Evolutionary conservation across 495 filamentous ascomycete genomes (phyloP).

Genomic region (Podospora pseudopauciseta): DNA sequence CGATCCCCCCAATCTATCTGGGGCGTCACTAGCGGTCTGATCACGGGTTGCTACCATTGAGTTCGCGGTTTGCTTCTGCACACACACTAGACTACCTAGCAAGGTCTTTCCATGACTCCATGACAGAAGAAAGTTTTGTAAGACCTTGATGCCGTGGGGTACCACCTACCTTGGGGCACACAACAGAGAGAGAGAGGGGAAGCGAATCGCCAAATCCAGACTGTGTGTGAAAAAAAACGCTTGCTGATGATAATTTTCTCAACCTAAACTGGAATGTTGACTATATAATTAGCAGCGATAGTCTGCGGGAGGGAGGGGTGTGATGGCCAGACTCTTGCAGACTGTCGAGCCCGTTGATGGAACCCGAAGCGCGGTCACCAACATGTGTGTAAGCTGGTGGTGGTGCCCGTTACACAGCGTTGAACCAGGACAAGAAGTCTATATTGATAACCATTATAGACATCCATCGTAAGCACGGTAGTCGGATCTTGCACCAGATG

Average conservation of each 20-base stretch:
- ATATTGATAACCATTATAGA: conserved; percentile 4
- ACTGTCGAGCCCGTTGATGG: conserved; percentile 11
- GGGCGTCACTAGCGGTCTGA: not conserved
- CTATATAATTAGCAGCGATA: conserved; percentile 11
- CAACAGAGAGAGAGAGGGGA: not conserved
- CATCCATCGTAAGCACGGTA: not conserved
- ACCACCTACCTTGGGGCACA: not conserved
- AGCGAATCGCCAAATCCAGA: not conserved
- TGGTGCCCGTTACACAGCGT: not conserved
- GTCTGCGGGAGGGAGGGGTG: conserved; percentile 2
- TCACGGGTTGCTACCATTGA: not conserved
- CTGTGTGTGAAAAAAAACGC: not conserved
- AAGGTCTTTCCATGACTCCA: not conserved
- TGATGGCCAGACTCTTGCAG: conserved; percentile 9
- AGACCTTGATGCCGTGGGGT: not conserved
- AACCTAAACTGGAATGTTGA: not conserved
- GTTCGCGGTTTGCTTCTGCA: not conserved
- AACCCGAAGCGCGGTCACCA: not conserved
- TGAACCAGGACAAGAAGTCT: not conserved
- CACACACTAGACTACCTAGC: not conserved
- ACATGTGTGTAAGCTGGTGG: not conserved
- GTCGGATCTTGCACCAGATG: not conserved
- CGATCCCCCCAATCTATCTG: conserved; percentile 5
- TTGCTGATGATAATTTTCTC: not conserved
- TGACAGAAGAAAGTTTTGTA: not conserved